Base-by-base conservation (phyloP, 495 filamentous ascomycete species). In the Podospora comata region DNA sequence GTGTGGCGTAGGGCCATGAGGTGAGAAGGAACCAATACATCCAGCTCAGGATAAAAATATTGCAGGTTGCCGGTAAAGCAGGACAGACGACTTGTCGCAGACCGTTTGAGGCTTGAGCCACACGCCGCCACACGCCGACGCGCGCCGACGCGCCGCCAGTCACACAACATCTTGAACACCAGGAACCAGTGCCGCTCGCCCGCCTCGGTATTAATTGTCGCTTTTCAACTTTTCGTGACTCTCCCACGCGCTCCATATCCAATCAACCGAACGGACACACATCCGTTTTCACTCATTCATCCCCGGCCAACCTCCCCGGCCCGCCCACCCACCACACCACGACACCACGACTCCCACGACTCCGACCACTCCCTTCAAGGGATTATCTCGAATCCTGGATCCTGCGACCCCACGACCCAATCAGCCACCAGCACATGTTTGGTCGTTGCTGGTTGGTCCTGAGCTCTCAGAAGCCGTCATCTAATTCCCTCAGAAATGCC, bases 401-500 rank as follows among this genome's bases (percentile, higher is more conserved):
- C 64, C 68, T 66, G 30, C 55, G 62, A 64, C 27, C 39, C 19
- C 20, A 28, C 39, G 34, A n/a, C 53, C 73, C 73, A 75, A 75
- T 75, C 70, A 70, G 15, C 32, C 65, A n/a, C n/a, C 7, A 23
- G 56, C 68, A 57, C 67, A 67, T 70, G 65, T 65, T 32, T 28
- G 53, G 23, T 58, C 32, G 26, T 54, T 18, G 39, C 48, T 71
- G 73, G 72, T 72, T 72, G 70, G 73, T 27, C 60, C 66, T 65
- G 19, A 5, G 18, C n/a, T 57, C 48, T 70, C 34, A 39, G 34
- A 27, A 32, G 54, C 26, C 28, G 32, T 55, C 65, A 30, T 56
- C 59, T 39, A 39, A 39, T 48, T 53, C 67, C 62, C 30, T 44
- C 32, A 15, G 30, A 58, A 66, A 67, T 71, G 65, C 48, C 39